phyloP scores from a whole-genome alignment of 306 rosid species.

The Castanospermum australe region DNA sequence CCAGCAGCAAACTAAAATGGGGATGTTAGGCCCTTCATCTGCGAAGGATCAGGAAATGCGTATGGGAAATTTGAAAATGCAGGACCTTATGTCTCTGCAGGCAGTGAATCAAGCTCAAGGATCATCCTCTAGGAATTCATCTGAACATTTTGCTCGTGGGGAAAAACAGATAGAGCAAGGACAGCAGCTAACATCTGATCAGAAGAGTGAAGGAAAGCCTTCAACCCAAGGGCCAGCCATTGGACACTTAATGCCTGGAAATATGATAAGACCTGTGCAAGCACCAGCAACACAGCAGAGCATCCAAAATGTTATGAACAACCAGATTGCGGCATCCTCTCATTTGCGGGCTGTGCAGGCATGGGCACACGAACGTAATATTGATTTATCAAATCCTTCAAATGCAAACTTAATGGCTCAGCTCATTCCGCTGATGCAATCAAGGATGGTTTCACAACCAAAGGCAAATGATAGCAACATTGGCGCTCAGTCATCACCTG shows the following conservation, averaged over 20 bases:
- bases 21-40: slow-evolving; percentile 62
- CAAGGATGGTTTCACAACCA: slow-evolving; percentile 70
- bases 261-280: slow-evolving; percentile 62
- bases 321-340: slow-evolving; percentile 62
- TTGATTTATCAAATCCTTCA: slow-evolving; percentile 79
- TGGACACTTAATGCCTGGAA: slow-evolving; percentile 70
- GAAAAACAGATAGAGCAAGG: slow-evolving; percentile 80
- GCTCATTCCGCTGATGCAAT: slow-evolving; percentile 69
- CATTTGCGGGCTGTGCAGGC: slow-evolving; percentile 84
- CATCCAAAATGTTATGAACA: slow-evolving; percentile 56
- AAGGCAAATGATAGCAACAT: slow-evolving; percentile 58
- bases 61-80: slow-evolving; percentile 73
- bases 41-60: slow-evolving; percentile 82
- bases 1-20: slow-evolving; percentile 80
- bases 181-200: slow-evolving; percentile 63
- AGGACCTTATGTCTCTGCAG: slow-evolving; percentile 71
- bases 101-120: slow-evolving; percentile 61
- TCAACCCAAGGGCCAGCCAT: slow-evolving; percentile 49
- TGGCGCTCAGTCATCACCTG: slow-evolving; percentile 65
- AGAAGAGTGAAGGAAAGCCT: slow-evolving; percentile 63
- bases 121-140: slow-evolving; percentile 58
- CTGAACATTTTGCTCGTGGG: slow-evolving; percentile 69
- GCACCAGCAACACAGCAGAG: slow-evolving; percentile 59
- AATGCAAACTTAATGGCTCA: slow-evolving; percentile 72
- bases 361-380: slow-evolving; percentile 77